Evolutionary conservation across 441 rosid genomes (phyloP), one percentile per base, ranked within the genome.

Genomic region (Flueggea neowawraea): DNA sequence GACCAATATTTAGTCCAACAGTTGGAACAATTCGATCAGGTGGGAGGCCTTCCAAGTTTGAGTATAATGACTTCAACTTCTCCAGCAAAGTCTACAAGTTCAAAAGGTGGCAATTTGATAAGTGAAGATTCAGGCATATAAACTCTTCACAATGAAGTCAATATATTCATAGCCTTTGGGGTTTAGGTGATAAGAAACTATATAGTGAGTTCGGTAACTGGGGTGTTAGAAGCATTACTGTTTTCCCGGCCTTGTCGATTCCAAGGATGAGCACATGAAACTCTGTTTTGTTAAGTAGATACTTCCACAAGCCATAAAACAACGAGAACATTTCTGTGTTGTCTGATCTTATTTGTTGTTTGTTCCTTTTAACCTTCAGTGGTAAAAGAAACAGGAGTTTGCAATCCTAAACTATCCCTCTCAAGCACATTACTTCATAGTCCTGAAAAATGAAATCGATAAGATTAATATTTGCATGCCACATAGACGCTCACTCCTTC

Each of bases 21-120:
- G 98, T 95, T 14, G 98, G 98, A 73, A 89, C 93, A 60, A 91
- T 91, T 61, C 93, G 88, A 82, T 95, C 99, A 67, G 92, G 97
- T 12, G 98, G 97, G 57, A 91, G 90, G 64, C 99, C 95, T 80
- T 91, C 97, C 47, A 82, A 69, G 72, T 88, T 82, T 12, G 89
- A 81, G 84, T 86, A 86, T 14, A 80, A n/a, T 2, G 99, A 82
- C 71, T 95, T 95, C 80, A 95, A 58, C 70, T 89, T 95, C 90
- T 95, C 99, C 77, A 95, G 69, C 80, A 95, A 80, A 43, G 96
- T 86, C 98, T 91, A 69, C 56, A 66, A 62, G 51, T 57, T 55
- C 67, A 28, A 48, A 11, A 67, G n/a, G 67, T 12, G 31, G 12
- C 15, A 43, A 58, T 52, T 59, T 11, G 52, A 61, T 31, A 52